These are phyloP conservation scores for Melanomma pulvis-pyrius DNA, from an alignment of 495 filamentous ascomycete genomes.

Conservation along the genomic window DNA sequence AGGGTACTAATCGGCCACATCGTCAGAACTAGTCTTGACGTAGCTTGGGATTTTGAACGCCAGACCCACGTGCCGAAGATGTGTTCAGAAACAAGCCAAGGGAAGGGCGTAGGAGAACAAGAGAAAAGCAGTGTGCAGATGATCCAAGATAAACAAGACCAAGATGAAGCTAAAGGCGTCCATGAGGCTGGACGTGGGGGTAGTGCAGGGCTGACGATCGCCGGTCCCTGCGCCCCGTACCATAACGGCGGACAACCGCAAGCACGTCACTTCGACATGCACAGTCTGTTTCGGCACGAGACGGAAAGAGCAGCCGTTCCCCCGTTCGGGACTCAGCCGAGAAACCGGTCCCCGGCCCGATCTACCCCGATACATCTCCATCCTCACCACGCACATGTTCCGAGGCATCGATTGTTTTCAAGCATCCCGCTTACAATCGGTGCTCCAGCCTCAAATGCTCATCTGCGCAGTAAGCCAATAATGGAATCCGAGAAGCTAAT, in stretches of 20 bases:
- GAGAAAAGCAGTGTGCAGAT: too few species aligned
- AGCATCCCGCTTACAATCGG: neutral
- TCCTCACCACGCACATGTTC: neutral
- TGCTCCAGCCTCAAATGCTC: neutral
- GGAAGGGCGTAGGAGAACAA: too few species aligned
- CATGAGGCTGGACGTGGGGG: neutral
- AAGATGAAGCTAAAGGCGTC: neutral
- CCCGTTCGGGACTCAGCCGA: neutral
- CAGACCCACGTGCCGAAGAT: too few species aligned
- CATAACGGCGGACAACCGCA: conserved; percentile 1
- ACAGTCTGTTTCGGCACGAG: neutral
- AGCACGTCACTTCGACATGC: neutral
- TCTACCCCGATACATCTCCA: neutral
- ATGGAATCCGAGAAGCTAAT: neutral
- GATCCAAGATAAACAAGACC: neutral
- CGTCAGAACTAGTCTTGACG: conserved; percentile 1
- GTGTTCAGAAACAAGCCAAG: neutral
- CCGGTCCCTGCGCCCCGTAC: neutral
- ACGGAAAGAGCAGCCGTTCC: neutral
- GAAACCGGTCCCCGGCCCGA: neutral
- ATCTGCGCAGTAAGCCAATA: neutral
- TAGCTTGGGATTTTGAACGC: neutral
- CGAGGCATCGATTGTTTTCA: neutral
- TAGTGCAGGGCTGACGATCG: conserved; percentile 21
- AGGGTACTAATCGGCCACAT: neutral